Base-by-base conservation (phyloP, 345 rosid genomes). In the Arabidopsis thaliana region DNA sequence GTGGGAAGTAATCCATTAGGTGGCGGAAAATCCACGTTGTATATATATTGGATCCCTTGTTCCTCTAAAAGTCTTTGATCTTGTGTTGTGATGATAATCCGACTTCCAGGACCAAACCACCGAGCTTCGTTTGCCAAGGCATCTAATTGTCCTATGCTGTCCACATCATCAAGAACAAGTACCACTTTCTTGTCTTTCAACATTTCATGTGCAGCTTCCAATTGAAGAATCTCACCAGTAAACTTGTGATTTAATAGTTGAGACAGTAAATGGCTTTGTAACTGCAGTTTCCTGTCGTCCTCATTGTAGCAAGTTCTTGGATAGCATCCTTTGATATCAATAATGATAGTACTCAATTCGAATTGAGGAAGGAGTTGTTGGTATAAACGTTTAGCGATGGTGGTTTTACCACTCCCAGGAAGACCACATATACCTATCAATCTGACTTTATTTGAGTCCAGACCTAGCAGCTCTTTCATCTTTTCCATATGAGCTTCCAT, bases 231-330 rank as follows among this genome's bases (percentile, higher is more conserved):
- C 37, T 16, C 20, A 16, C 20, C 20, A 16, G 20, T 16, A 16
- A 0, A 16, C 20, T 16, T 16, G 20, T 16, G 20, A 16, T 16
- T 16, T 16, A 16, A 16, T 16, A 16, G 20, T 16, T 16, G 20
- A 16, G 20, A 16, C 20, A 16, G 20, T 16, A 16, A 16, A 16
- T 16, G 20, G 20, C 20, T 16, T 16, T 16, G 20, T 10, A 63
- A 63, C 74, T 82, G 16, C 57, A 22, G 36, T 34, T 33, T 3
- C 61, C 69, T 1, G 69, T 25, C n/a, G 52, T 20, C 38, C 77
- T 64, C 60, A 46, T 77, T 2, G 9, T 6, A 4, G 6, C 10
- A 65, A 16, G 5, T 4, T 6, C n/a, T 48, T 65, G 34, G 12
- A 10, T 22, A 22, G 4, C 8, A 3, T 11, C 1, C 16, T 36